Conservation (phyloP, 2,329 filamentous ascomycete genomes). For the Microdochium trichocladiopsis region DNA sequence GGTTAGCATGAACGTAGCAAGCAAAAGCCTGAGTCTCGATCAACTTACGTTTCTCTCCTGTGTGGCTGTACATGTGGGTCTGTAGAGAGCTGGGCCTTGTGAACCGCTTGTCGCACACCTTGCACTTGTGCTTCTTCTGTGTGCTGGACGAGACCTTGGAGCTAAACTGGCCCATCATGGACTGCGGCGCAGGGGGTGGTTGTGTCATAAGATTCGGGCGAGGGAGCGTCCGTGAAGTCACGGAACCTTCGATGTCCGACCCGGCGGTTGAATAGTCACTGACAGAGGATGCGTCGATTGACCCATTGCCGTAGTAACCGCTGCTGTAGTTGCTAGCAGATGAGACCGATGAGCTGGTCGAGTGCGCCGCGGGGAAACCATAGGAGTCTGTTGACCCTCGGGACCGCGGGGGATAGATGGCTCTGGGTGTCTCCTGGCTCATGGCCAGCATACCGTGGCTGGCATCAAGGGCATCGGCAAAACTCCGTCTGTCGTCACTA, state of each 20-base stretch:
- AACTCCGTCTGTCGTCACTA: conserved; percentile 57
- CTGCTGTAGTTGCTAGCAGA: conserved; percentile 72
- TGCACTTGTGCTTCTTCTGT: conserved; percentile 99
- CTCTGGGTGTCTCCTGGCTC: conserved; percentile 89
- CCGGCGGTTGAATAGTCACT: conserved; percentile 90
- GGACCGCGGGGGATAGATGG: conserved; percentile 72
- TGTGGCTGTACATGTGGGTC: conserved; percentile 98
- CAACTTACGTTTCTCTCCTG: conserved; percentile 90
- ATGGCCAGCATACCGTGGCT: conserved; percentile 92
- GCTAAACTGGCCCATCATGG: conserved; percentile 98
- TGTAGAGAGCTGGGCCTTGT: conserved; percentile 90
- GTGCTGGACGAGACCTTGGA: conserved; percentile 93
- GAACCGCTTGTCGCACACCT: conserved; percentile 96
- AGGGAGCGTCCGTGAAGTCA: conserved; percentile 75
- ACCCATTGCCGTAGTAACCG: conserved; percentile 71
- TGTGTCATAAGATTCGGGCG: conserved; percentile 60
- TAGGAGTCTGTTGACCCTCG: conserved; percentile 80
- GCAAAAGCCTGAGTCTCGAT: conserved; percentile 4
- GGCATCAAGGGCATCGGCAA: conserved; percentile 85
- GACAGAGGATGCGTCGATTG: conserved; percentile 67
- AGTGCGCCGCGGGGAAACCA: conserved; percentile 80
- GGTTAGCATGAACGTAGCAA: neutral
- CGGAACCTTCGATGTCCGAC: conserved; percentile 71
- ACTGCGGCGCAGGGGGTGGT: conserved; percentile 78
- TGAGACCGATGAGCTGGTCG: conserved; percentile 84